Conservation (phyloP, 306 rosid species). For the Vachellia pachyceras region DNA sequence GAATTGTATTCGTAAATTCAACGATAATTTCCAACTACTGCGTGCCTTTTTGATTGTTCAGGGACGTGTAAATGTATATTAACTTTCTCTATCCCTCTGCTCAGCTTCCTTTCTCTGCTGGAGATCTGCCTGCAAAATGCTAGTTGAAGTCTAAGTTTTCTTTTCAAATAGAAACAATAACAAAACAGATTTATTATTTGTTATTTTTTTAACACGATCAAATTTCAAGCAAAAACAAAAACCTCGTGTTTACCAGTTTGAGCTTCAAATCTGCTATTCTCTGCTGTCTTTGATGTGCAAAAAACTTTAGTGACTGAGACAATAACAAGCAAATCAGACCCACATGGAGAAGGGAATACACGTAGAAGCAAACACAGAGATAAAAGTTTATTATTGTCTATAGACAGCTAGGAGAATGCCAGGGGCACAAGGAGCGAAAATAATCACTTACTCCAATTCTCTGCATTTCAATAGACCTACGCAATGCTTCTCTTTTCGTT, state of each 20-base stretch:
- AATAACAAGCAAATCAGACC: conserved; percentile 28
- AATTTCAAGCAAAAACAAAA: conserved; percentile 36
- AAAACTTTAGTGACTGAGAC: conserved; percentile 80
- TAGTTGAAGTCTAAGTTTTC: conserved; percentile 33
- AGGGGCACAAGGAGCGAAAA: conserved; percentile 17
- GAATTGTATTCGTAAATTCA: neutral
- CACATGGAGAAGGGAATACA: conserved; percentile 10
- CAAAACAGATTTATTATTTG: too few relatives aligned
- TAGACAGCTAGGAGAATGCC: neutral
- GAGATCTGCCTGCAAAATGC: conserved; percentile 56
- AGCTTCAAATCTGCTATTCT: conserved; percentile 60
- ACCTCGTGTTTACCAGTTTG: conserved; percentile 71
- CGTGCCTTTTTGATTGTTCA: neutral
- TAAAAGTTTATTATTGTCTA: conserved; percentile 9
- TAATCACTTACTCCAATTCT: conserved; percentile 75
- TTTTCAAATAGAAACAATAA: conserved; percentile 22
- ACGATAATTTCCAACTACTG: neutral
- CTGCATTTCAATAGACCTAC: conserved; percentile 80
- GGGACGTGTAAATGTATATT: conserved; percentile 19
- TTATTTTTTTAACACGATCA: conserved; percentile 12
- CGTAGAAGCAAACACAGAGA: conserved; percentile 5
- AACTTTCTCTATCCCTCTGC: conserved; percentile 37
- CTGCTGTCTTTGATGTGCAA: conserved; percentile 59
- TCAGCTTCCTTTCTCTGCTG: conserved; percentile 40
- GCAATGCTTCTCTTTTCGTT: conserved; percentile 75